A percentile compares a stretch with the other conserved stretches of the same genome.
Conservation (phyloP, 805 yeast genomes). For the Priceomyces carsonii region DNA sequence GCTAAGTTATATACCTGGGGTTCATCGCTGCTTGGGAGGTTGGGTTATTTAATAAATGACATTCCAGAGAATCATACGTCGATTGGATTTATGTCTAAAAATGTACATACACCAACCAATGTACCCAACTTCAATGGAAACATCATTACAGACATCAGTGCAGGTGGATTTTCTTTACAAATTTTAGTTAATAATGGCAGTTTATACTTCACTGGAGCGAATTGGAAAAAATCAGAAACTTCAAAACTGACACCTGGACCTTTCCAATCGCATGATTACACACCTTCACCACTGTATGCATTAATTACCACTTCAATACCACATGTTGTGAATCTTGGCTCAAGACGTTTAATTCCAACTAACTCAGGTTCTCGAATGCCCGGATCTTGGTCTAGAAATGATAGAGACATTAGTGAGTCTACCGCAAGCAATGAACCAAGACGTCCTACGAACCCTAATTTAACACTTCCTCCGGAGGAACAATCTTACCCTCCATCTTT, state of each 20-base stretch:
- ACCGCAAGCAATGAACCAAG: slow-evolving; percentile 1
- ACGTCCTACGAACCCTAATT: slow-evolving; percentile 15
- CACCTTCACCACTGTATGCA: slow-evolving; percentile 13
- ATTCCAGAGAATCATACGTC: slow-evolving; percentile 22
- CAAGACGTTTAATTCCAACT: slow-evolving; percentile 12
- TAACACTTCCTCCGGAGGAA: slow-evolving; percentile 23
- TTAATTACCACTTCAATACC: slow-evolving; percentile 7
- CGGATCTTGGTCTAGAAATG: slow-evolving; percentile 8
- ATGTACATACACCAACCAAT: slow-evolving; percentile 39
- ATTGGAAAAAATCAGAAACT: slow-evolving; percentile 19
- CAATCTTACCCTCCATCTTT: slow-evolving; percentile 6
- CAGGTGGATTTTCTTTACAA: slow-evolving; percentile 68
- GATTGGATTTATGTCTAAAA: slow-evolving; percentile 18
- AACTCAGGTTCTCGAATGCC: slow-evolving; percentile 7
- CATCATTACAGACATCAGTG: slow-evolving; percentile 48
- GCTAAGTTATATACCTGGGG: slow-evolving; percentile 57
- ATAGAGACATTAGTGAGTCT: slow-evolving; percentile 7
- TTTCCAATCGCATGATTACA: slow-evolving; percentile 14
- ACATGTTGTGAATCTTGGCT: slow-evolving; percentile 9
- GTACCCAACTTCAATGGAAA: slow-evolving; percentile 35
- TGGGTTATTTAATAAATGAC: slow-evolving; percentile 42
- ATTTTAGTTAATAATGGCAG: slow-evolving; percentile 57
- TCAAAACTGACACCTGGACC: slow-evolving; percentile 32
- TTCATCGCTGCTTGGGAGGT: slow-evolving; percentile 38
- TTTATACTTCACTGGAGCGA: slow-evolving; percentile 53